These are phyloP conservation scores for Nothophytophthora sp. DNA, from an alignment of 352 stramenopile species.

Conservation along the genomic window DNA sequence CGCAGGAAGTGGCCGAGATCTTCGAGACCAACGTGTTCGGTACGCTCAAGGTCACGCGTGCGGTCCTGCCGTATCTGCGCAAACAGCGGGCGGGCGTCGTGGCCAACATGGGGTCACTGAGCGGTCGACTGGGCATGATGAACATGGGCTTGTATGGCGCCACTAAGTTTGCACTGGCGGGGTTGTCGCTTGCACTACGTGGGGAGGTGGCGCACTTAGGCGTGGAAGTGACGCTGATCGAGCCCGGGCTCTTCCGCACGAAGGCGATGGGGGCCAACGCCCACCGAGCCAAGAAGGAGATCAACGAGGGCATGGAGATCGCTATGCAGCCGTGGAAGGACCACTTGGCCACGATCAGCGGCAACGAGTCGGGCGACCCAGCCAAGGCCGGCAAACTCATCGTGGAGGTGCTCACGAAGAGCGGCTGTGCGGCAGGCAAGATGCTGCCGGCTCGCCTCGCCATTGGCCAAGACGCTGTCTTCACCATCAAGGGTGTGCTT, in stretches of 20 bases:
- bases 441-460: slow-evolving; percentile 30
- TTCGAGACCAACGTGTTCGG: slow-evolving; percentile 55
- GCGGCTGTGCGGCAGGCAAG: slow-evolving; percentile 30
- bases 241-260: slow-evolving; percentile 47
- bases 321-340: slow-evolving; percentile 20
- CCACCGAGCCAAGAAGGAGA: slow-evolving; percentile 26
- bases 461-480: slow-evolving; percentile 35
- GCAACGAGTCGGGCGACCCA: slow-evolving; percentile 29
- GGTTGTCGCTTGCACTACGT: slow-evolving; percentile 32
- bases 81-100: slow-evolving; percentile 36
- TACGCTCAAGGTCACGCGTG: slow-evolving; percentile 30
- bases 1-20: slow-evolving; percentile 31
- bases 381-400: slow-evolving; percentile 35
- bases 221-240: slow-evolving; percentile 47
- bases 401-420: slow-evolving; percentile 37
- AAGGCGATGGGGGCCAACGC: slow-evolving; percentile 33
- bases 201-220: slow-evolving; percentile 31
- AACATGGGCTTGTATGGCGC: slow-evolving; percentile 37
- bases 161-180: slow-evolving; percentile 42
- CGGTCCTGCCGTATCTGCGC: slow-evolving; percentile 47
- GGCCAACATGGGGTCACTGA: slow-evolving; percentile 41
- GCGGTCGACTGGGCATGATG: slow-evolving; percentile 26
- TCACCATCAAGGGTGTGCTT: slow-evolving; percentile 21
- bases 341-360: slow-evolving; percentile 16
- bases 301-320: slow-evolving; percentile 29